Base-by-base conservation (phyloP, 2,329 filamentous ascomycete genomes). In the Pezicula carpinea region DNA sequence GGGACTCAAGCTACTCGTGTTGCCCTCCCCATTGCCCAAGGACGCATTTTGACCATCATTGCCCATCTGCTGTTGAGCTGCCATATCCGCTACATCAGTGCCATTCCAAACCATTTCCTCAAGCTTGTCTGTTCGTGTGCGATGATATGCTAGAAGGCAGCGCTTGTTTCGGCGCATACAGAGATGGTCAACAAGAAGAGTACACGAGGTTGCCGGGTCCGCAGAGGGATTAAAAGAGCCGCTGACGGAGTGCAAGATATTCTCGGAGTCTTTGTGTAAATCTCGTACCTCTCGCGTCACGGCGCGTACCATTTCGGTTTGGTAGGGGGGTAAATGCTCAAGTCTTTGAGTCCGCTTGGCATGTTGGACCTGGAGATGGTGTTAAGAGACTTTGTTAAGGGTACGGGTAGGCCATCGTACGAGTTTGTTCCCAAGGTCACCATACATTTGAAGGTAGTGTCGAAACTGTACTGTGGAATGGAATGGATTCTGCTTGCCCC, bases 91-190 rank as follows among this genome's bases (percentile, higher is more conserved):
- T 13, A 96, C 77, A 62, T 97, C 93, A 10, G 83, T 77, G 2
- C 92, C 93, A 52, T 81, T 86, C 93, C 93, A 99, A 50, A 91
- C 92, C 62, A 96, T 83, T 64, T 92, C 87, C 63, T 97, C 93
- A 7, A 99, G 75, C 66, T 95, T 95, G 63, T 96, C 88, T 2
- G 88, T 87, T 43, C 93, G 82, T 15, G 89, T 91, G 26, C 87
- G 83, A 65, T 99, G 93, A 64, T 99, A 99, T 4, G 92, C 91
- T 6, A 99, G 79, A 17, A 99, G 76, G 62, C 93, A 99, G 36
- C 93, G 85, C 68, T 99, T 99, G 67, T 99, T 96, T 46, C 93
- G 80, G 41, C 93, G 84, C 87, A 97, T 96, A 57, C 88, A 90
- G 10, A 99, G 74, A 64, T 99, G 92, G 65, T 96, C 88, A 51